phyloP scores from a whole-genome alignment of 371 early-diverging fungal species.

The Cokeromyces recurvatus region DNA sequence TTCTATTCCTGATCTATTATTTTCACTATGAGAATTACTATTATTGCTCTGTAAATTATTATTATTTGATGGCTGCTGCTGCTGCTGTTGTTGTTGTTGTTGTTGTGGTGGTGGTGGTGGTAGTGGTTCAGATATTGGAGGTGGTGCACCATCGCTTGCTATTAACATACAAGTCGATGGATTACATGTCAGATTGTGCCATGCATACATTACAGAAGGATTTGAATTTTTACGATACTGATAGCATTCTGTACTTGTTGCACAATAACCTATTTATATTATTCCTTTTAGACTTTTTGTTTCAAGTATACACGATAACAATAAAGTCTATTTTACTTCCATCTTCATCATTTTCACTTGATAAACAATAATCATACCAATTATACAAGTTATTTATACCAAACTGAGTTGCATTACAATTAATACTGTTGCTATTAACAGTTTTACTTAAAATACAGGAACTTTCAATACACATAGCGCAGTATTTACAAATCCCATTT shows the following conservation, averaged over 20 bases:
- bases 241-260: slow-evolving; percentile 37
- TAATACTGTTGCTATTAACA: slow-evolving; percentile 1
- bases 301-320: no score
- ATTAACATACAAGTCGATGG: slow-evolving; percentile 26
- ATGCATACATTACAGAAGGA: slow-evolving; percentile 22
- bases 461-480: slow-evolving; percentile 42
- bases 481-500: slow-evolving; percentile 41
- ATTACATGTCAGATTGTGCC: slow-evolving; percentile 40
- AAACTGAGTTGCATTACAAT: slow-evolving; percentile 27
- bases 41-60: no score
- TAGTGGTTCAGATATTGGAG: slow-evolving; percentile 14
- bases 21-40: no score
- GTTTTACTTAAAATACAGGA: slow-evolving; percentile 33
- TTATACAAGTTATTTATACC: slow-evolving; percentile 23
- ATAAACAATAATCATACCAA: slow-evolving; percentile 41
- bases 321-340: slow-evolving; percentile 16
- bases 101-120: background rate
- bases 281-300: no score
- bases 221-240: slow-evolving; percentile 29
- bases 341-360: slow-evolving; percentile 28
- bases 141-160: slow-evolving; percentile 10
- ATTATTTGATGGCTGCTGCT: background rate
- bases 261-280: slow-evolving; percentile 26
- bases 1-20: background rate
- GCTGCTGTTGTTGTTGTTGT: no score